These are phyloP conservation scores for Coniophora puteana DNA, from an alignment of 1,284 basidiomycete genomes.

Conservation along the genomic window DNA sequence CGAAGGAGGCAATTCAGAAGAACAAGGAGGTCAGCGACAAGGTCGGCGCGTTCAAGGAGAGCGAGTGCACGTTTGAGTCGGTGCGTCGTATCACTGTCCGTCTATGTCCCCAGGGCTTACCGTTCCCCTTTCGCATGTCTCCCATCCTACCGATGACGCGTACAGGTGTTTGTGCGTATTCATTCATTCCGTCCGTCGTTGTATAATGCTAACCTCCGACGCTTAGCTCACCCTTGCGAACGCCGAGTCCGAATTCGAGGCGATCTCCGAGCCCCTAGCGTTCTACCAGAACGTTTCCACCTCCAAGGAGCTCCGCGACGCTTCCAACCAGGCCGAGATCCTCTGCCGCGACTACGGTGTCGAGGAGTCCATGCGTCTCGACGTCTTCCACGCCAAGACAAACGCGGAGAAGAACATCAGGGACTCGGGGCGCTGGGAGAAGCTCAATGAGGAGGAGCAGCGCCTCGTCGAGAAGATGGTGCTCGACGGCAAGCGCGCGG, in stretches of 20 bases:
- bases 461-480: conserved; percentile 76
- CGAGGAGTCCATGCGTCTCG: conserved; percentile 72
- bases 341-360: conserved; percentile 63
- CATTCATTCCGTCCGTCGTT: conserved; percentile 12
- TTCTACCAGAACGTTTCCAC: conserved; percentile 82
- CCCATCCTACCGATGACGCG: neutral
- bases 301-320: conserved; percentile 67
- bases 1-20: conserved; percentile 55
- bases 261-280: conserved; percentile 51
- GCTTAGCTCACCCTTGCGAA: conserved; percentile 49
- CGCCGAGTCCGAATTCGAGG: conserved; percentile 53
- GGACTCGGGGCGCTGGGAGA: conserved; percentile 49
- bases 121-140: conserved; percentile 3
- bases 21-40: conserved; percentile 56
- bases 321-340: conserved; percentile 70
- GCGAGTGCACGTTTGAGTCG: conserved; percentile 55
- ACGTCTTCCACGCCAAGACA: conserved; percentile 69
- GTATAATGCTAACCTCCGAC: conserved; percentile 20
- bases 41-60: conserved; percentile 55
- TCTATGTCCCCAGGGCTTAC: neutral
- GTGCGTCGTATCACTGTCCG: conserved; percentile 37
- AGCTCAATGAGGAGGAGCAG: conserved; percentile 62
- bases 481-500: conserved; percentile 71
- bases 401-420: conserved; percentile 67
- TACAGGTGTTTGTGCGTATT: conserved; percentile 63